These are phyloP conservation scores for Mycena galericulata DNA, from an alignment of 768 basidiomycete species.

Conservation along the genomic window DNA sequence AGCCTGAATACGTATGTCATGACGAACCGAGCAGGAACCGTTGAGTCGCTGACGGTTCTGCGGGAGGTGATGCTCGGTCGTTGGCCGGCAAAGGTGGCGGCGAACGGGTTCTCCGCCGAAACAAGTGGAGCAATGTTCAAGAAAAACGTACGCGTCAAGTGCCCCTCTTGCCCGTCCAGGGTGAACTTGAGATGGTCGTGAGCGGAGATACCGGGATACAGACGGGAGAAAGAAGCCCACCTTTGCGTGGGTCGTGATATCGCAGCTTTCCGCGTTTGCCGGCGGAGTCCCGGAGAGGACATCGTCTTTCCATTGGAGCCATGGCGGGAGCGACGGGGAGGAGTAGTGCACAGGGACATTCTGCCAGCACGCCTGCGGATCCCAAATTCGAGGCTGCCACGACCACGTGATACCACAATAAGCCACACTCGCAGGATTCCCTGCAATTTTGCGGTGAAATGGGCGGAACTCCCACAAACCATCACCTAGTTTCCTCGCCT, in stretches of 20 bases:
- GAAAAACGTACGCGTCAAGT: slow-evolving; percentile 73
- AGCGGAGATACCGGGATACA: slow-evolving; percentile 15
- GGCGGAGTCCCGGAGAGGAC: slow-evolving; percentile 85
- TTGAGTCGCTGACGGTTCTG: slow-evolving; percentile 31
- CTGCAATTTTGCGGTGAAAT: slow-evolving; percentile 90
- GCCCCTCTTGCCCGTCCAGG: slow-evolving; percentile 81
- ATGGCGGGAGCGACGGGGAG: slow-evolving; percentile 85
- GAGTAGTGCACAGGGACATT: slow-evolving; percentile 84
- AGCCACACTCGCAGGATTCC: slow-evolving; percentile 83
- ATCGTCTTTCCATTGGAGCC: slow-evolving; percentile 91
- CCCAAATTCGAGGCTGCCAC: slow-evolving; percentile 96
- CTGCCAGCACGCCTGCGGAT: slow-evolving; percentile 90
- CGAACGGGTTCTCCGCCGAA: slow-evolving; percentile 55
- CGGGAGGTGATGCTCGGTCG: slow-evolving; percentile 27
- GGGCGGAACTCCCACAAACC: slow-evolving; percentile 89
- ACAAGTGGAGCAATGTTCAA: slow-evolving; percentile 77
- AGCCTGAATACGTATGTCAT: neutral
- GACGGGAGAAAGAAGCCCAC: slow-evolving; percentile 58
- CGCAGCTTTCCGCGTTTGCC: slow-evolving; percentile 78
- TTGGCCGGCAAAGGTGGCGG: slow-evolving; percentile 45
- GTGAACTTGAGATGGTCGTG: slow-evolving; percentile 61
- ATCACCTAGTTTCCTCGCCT: slow-evolving; percentile 86
- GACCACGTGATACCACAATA: slow-evolving; percentile 85
- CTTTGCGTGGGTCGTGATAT: slow-evolving; percentile 81
- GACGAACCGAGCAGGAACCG: slow-evolving; percentile 28